Conservation (phyloP, 1,284 basidiomycete genomes). For the Neolentinus lepideus region DNA sequence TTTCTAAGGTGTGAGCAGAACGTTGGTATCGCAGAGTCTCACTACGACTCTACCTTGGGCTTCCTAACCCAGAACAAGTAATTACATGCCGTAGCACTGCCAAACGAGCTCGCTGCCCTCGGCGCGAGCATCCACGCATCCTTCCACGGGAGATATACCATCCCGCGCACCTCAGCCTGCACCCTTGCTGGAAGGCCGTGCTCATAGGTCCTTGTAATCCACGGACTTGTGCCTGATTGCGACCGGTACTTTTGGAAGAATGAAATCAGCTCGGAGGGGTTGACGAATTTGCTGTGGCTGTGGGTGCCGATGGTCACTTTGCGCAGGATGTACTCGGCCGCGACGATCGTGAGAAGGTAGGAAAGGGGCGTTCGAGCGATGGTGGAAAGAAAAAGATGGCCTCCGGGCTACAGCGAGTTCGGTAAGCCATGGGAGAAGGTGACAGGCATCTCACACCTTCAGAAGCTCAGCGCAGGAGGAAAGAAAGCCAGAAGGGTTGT, state of each 20-base stretch:
- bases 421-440: not conserved
- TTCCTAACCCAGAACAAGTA: slow-evolving; percentile 80
- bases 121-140: slow-evolving; percentile 69
- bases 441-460: slow-evolving; percentile 48
- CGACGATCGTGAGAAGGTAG: slow-evolving; percentile 84
- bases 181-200: slow-evolving; percentile 44
- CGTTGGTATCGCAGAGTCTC: too few relatives aligned
- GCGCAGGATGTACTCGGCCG: slow-evolving; percentile 82
- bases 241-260: slow-evolving; percentile 70
- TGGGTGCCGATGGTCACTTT: slow-evolving; percentile 90
- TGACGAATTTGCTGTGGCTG: slow-evolving; percentile 86
- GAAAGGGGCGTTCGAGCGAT: slow-evolving; percentile 91
- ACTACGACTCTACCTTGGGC: too few relatives aligned
- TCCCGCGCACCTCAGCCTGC: slow-evolving; percentile 77
- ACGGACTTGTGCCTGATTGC: slow-evolving; percentile 28
- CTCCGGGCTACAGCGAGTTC: slow-evolving; percentile 67
- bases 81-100: slow-evolving; percentile 46
- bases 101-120: slow-evolving; percentile 44
- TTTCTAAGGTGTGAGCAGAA: too few relatives aligned
- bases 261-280: slow-evolving; percentile 79
- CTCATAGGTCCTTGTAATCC: slow-evolving; percentile 34
- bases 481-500: slow-evolving; percentile 84
- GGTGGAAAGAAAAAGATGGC: slow-evolving; percentile 94
- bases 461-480: slow-evolving; percentile 76
- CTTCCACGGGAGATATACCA: slow-evolving; percentile 76